A percentile compares a stretch with the other conserved stretches of the same genome.
Evolutionary conservation across 345 rosid species (phyloP).

Genomic region (Cardiospermum halicacabum): DNA sequence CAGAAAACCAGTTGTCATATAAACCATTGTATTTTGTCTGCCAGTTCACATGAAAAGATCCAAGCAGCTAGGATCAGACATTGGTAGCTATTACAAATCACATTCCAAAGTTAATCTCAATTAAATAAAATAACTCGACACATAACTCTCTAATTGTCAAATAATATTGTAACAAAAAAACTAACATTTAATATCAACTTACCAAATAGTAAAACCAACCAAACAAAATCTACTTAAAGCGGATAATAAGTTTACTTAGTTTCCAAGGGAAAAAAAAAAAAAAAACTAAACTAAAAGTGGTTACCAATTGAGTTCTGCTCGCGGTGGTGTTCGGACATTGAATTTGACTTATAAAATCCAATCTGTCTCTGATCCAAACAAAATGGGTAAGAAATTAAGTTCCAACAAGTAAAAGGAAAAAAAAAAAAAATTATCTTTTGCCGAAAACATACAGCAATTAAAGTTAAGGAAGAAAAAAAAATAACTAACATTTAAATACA

Average conservation of each 20-base stretch:
- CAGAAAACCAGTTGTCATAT: background rate
- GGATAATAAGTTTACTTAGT: background rate
- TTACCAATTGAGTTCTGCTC: conserved; percentile 25
- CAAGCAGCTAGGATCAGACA: background rate
- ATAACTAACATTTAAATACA: background rate
- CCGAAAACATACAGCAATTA: background rate
- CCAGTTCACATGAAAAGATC: conserved; percentile 9
- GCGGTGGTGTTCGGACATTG: conserved; percentile 51
- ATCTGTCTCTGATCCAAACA: conserved; percentile 58
- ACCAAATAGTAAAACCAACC: conserved; percentile 3
- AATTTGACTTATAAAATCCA: conserved; percentile 56
- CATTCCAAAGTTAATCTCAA: background rate
- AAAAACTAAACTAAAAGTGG: conserved; percentile 10
- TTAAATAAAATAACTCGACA: background rate
- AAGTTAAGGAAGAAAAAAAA: background rate
- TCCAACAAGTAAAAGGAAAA: conserved; percentile 10
- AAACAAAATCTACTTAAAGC: background rate
- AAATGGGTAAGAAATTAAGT: conserved; percentile 19
- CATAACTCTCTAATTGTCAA: background rate
- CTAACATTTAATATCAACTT: conserved; percentile 4
- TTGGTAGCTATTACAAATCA: background rate
- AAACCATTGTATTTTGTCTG: background rate
- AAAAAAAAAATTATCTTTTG: background rate
- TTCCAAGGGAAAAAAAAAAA: conserved; percentile 4
- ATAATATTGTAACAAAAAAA: background rate